Percentiles rank a stretch among this genome's conserved stretches.
Evolutionary conservation across 1,139 yeast genomes (phyloP).

Genomic region (Geotrichum europaeum): DNA sequence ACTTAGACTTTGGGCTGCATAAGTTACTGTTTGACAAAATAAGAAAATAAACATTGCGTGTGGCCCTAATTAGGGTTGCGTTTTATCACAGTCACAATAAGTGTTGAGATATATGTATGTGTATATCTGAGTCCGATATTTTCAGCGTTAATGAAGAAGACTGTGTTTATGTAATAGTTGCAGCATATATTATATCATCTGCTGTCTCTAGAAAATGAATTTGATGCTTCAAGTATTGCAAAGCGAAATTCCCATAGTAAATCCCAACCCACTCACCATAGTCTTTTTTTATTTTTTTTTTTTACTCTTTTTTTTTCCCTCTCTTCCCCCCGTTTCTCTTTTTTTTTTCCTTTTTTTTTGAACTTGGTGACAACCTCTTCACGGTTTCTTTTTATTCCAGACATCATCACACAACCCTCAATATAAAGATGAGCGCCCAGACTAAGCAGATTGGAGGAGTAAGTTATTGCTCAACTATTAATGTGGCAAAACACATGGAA

Average conservation of each 20-base stretch:
- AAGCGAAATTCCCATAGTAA: not conserved
- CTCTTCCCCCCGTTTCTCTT: not conserved
- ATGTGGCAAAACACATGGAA: not conserved
- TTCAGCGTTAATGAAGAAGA: not conserved
- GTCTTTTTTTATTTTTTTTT: not conserved
- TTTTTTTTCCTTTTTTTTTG: constrained; percentile 8
- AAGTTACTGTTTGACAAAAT: not conserved
- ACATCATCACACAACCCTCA: constrained; percentile 17
- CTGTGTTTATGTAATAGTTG: not conserved
- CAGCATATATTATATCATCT: not conserved
- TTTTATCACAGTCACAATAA: not conserved
- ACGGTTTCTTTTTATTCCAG: constrained; percentile 17
- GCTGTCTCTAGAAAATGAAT: not conserved
- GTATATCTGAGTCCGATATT: not conserved
- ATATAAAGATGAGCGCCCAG: constrained; percentile 33
- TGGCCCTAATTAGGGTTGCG: not conserved
- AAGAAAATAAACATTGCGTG: not conserved
- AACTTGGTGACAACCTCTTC: constrained; percentile 16
- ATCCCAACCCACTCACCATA: not conserved
- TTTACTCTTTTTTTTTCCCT: constrained; percentile 1
- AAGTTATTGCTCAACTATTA: constrained; percentile 22
- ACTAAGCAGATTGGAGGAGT: constrained; percentile 38
- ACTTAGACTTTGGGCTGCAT: not conserved
- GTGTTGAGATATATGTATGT: not conserved
- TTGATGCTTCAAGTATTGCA: not conserved